A percentile compares a stretch with the other conserved stretches of the same genome.
Conservation (phyloP, 2,329 filamentous ascomycete genomes). For the Whalleya microplaca region DNA sequence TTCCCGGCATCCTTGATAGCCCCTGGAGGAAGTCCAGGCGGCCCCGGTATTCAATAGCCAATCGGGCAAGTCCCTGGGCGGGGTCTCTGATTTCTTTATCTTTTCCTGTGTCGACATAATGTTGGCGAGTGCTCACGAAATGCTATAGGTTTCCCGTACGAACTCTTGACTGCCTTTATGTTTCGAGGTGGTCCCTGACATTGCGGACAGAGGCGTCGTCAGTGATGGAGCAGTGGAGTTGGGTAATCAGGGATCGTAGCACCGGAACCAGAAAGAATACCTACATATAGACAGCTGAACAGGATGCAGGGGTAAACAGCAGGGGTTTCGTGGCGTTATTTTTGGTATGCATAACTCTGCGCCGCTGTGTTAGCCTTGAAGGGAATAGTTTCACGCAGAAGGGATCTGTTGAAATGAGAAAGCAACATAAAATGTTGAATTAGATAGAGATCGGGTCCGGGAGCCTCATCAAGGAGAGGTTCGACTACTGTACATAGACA, state of each 20-base stretch:
- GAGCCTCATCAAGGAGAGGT: too few species aligned
- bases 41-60: neutral
- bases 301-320: neutral
- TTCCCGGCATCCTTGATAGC: neutral
- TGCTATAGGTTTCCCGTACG: neutral
- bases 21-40: neutral
- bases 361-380: too few species aligned
- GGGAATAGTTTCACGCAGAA: too few species aligned
- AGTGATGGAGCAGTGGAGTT: neutral
- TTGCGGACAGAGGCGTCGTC: neutral
- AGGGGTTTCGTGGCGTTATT: neutral
- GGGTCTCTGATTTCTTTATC: neutral
- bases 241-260: neutral
- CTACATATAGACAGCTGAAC: neutral
- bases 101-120: neutral
- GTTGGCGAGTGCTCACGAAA: neutral
- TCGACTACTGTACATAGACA: too few species aligned
- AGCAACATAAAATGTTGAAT: too few species aligned
- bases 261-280: neutral
- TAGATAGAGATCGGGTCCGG: too few species aligned
- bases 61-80: neutral
- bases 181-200: neutral
- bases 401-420: too few species aligned
- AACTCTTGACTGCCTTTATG: neutral
- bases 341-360: neutral